A percentile compares a stretch with the other conserved stretches of the same genome.
These are phyloP conservation scores for Starmerella kuoi DNA, from an alignment of 805 yeast species.

Conservation along the genomic window DNA sequence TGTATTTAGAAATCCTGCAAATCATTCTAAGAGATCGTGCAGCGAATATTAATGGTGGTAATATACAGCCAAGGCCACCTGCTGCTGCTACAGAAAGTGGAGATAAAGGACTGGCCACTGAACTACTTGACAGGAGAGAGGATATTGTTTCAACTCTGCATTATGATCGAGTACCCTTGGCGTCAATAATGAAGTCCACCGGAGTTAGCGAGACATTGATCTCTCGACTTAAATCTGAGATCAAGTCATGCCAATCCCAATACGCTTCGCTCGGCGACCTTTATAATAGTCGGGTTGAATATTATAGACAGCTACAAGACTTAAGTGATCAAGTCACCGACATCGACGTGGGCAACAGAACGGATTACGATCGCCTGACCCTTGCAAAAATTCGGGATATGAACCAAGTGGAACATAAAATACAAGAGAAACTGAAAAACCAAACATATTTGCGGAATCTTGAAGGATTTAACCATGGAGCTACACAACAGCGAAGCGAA, in stretches of 20 bases:
- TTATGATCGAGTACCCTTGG: constrained; percentile 5
- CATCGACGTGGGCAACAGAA: constrained; percentile 29
- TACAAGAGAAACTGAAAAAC: constrained; percentile 16
- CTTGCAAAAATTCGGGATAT: constrained; percentile 21
- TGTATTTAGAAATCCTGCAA: constrained; percentile 28
- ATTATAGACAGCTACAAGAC: constrained; percentile 72
- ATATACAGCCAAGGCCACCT: constrained; percentile 4
- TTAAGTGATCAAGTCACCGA: constrained; percentile 71
- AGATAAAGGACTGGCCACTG: constrained; percentile 20
- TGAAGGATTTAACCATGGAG: constrained; percentile 8
- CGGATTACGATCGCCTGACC: constrained; percentile 22
- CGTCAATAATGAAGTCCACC: background rate
- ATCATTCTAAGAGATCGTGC: constrained; percentile 32
- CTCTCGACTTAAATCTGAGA: constrained; percentile 30
- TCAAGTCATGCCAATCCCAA: constrained; percentile 36
- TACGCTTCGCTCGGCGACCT: constrained; percentile 44
- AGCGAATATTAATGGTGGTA: constrained; percentile 32
- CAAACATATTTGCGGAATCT: constrained; percentile 21
- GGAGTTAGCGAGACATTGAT: background rate
- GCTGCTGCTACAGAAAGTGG: constrained; percentile 5
- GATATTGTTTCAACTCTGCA: constrained; percentile 9
- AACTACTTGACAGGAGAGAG: constrained; percentile 21
- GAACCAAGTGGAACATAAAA: background rate
- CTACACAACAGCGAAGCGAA: background rate
- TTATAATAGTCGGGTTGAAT: constrained; percentile 69